Evolutionary conservation across 768 basidiomycete genomes (phyloP).

Genomic region (Trametes elegans): DNA sequence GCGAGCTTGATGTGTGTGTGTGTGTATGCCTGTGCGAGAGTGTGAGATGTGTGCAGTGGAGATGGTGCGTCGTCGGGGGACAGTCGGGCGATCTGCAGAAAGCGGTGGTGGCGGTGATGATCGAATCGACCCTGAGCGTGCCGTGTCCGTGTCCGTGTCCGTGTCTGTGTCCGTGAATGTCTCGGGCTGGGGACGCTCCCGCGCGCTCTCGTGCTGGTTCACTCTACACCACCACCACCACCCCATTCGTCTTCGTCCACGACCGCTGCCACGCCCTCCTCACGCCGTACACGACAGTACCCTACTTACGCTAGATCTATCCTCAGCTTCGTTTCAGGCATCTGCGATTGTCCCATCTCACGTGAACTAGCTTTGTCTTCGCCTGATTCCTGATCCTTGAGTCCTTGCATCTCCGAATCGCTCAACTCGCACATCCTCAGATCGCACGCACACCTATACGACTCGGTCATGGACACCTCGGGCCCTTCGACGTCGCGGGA

Average conservation of each 20-base stretch:
- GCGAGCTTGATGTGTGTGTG: neutral
- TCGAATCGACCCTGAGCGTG: too few relatives aligned
- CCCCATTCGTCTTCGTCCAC: too few relatives aligned
- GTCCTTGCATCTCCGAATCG: neutral
- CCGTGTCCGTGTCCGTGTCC: too few relatives aligned
- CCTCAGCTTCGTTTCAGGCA: neutral
- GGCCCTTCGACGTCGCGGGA: slow-evolving; percentile 4
- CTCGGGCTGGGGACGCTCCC: neutral
- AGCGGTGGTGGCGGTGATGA: slow-evolving; percentile 3
- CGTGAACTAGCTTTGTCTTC: neutral
- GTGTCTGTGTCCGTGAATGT: too few relatives aligned
- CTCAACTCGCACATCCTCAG: neutral
- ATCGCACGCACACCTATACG: slow-evolving; percentile 7
- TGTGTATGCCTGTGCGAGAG: too few relatives aligned
- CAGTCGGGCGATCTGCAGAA: neutral
- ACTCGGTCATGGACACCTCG: slow-evolving; percentile 14
- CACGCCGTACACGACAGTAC: slow-evolving; percentile 6
- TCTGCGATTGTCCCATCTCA: neutral
- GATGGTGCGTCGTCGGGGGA: neutral
- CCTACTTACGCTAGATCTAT: too few relatives aligned
- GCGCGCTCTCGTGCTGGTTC: slow-evolving; percentile 10
- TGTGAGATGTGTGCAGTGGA: too few relatives aligned
- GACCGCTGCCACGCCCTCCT: slow-evolving; percentile 9
- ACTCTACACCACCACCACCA: slow-evolving; percentile 11
- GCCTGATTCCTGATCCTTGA: neutral